A percentile compares a stretch with the other conserved stretches of the same genome.
Evolutionary conservation across 805 yeast genomes (phyloP).

Genomic region (Schwanniomyces sp.): DNA sequence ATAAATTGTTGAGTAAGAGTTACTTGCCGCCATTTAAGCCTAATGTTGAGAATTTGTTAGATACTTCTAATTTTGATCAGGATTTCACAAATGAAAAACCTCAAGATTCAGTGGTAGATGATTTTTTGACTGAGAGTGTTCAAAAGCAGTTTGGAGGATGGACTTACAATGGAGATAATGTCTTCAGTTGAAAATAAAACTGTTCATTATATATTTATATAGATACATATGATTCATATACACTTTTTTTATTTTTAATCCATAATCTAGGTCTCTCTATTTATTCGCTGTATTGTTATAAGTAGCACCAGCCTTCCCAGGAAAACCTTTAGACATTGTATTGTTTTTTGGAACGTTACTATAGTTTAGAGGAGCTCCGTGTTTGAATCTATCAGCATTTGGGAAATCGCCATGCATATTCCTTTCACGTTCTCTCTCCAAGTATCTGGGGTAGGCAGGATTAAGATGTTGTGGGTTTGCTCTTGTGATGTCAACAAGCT

Average conservation of each 20-base stretch:
- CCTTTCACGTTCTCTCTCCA: conserved; percentile 29
- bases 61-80: conserved; percentile 90
- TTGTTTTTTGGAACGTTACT: conserved; percentile 19
- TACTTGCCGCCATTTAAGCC: conserved; percentile 97
- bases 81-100: conserved; percentile 93
- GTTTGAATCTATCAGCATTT: conserved; percentile 21
- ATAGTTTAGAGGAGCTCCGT: conserved; percentile 35
- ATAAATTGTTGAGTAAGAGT: conserved; percentile 74
- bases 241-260: not conserved
- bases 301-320: conserved; percentile 37
- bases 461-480: conserved; percentile 36
- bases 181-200: conserved; percentile 12
- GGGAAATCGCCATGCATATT: conserved; percentile 33
- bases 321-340: conserved; percentile 32
- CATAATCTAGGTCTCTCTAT: conserved; percentile 5
- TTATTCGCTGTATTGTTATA: conserved; percentile 36
- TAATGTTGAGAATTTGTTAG: conserved; percentile 77
- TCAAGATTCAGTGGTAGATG: conserved; percentile 92
- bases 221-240: not conserved
- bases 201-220: not conserved
- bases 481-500: conserved; percentile 34
- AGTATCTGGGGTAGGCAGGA: conserved; percentile 37
- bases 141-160: conserved; percentile 98
- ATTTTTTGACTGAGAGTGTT: conserved; percentile 87
- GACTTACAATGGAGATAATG: conserved; percentile 80